Evolutionary conservation across 2,329 filamentous ascomycete genomes (phyloP).

Genomic region (Acrocalymma vagum): DNA sequence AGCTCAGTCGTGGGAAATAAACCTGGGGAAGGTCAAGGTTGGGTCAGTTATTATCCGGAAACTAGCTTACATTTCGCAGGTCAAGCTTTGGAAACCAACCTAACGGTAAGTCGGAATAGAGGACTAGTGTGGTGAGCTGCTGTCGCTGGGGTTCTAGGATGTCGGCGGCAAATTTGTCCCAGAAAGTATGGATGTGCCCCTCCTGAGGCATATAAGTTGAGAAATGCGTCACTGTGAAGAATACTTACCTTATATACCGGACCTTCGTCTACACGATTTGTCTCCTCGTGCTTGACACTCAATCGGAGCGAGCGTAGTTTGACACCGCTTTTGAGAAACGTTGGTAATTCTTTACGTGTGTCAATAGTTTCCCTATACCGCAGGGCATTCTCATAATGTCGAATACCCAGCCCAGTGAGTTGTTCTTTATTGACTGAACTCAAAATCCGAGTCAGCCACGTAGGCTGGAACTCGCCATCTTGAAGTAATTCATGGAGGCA

Average conservation of each 20-base stretch:
- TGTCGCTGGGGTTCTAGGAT: slow-evolving; percentile 4
- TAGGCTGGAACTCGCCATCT: too few species aligned
- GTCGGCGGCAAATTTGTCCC: slow-evolving; percentile 2
- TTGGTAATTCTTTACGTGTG: neutral
- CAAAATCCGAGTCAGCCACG: too few species aligned
- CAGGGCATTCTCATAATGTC: neutral
- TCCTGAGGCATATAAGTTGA: slow-evolving; percentile 2
- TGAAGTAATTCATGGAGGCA: too few species aligned
- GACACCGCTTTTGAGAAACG: too few species aligned
- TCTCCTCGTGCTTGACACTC: slow-evolving; percentile 8
- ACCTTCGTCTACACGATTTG: neutral
- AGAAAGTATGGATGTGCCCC: slow-evolving; percentile 2
- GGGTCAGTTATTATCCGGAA: too few species aligned
- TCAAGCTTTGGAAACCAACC: slow-evolving; percentile 17
- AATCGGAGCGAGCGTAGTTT: slow-evolving; percentile 8
- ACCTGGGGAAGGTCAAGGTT: too few species aligned
- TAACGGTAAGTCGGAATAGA: slow-evolving; percentile 12
- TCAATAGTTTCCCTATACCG: too few species aligned
- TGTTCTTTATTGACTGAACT: too few species aligned
- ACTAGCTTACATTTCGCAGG: slow-evolving; percentile 3
- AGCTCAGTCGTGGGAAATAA: slow-evolving; percentile 8
- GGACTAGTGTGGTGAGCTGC: slow-evolving; percentile 6
- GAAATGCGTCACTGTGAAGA: too few species aligned
- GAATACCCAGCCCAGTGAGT: too few species aligned
- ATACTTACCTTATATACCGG: slow-evolving; percentile 1